A percentile compares a stretch with the other conserved stretches of the same genome.
phyloP scores from a whole-genome alignment of 176 grass and related monocot species.

The Elaeis guineensis region DNA sequence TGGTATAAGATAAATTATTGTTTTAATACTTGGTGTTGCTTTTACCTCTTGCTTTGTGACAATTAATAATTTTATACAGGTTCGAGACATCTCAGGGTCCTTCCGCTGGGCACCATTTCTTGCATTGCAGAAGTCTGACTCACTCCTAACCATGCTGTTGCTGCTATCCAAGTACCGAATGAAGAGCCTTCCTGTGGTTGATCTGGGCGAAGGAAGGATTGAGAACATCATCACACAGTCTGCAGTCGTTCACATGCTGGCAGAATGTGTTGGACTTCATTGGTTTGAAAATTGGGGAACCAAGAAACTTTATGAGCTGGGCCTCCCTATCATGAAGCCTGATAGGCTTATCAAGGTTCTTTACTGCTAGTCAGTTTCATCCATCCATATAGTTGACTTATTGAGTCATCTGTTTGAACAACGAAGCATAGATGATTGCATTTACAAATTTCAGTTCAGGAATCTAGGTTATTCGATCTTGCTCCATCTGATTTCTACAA shows the following conservation, averaged over 20 bases:
- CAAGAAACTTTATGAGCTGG: constrained; percentile 62
- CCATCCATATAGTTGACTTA: neutral
- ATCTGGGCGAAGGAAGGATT: constrained; percentile 73
- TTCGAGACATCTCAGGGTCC: constrained; percentile 74
- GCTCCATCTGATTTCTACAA: no score
- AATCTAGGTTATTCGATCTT: no score
- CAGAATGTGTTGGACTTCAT: constrained; percentile 79
- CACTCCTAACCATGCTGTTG: constrained; percentile 90
- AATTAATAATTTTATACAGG: constrained; percentile 25
- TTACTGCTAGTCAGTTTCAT: neutral
- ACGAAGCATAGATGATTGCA: no score
- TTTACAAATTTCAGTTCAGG: no score
- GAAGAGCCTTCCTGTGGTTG: constrained; percentile 92
- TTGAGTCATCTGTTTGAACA: no score
- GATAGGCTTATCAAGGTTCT: constrained; percentile 61
- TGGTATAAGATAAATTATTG: no score
- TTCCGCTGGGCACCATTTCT: constrained; percentile 98
- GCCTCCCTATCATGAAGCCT: constrained; percentile 80
- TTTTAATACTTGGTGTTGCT: constrained; percentile 15
- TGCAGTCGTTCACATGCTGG: constrained; percentile 86
- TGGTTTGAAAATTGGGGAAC: constrained; percentile 97
- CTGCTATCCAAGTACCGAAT: constrained; percentile 93
- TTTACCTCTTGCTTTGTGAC: neutral
- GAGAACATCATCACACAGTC: constrained; percentile 96
- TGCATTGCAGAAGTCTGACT: constrained; percentile 82